Conservation (phyloP, 2,329 filamentous ascomycete genomes). For the Xylariomycetidae sp. region DNA sequence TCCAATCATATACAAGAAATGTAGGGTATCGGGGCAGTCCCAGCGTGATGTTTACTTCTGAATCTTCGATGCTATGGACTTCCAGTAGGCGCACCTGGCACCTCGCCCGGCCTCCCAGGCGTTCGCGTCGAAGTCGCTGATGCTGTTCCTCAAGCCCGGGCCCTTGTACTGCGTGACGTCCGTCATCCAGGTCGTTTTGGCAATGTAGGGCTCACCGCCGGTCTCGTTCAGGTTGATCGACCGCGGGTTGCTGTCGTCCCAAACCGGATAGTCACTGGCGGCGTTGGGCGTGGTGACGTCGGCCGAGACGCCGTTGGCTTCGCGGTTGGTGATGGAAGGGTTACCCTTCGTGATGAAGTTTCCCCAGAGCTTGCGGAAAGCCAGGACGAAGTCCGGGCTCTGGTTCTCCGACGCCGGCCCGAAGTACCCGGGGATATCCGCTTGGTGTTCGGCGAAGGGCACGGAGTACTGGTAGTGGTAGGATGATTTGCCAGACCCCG, state of each 20-base stretch:
- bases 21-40: no score
- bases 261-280: conserved; percentile 1
- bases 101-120: conserved; percentile 38
- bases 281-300: background rate
- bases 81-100: conserved; percentile 35
- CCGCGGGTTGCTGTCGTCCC: conserved; percentile 5
- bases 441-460: conserved; percentile 28
- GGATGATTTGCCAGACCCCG: conserved; percentile 19
- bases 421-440: conserved; percentile 28
- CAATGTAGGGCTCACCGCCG: conserved; percentile 17
- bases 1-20: no score
- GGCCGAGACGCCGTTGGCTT: background rate
- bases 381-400: conserved; percentile 17
- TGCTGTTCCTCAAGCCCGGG: conserved; percentile 1
- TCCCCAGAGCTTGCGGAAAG: conserved; percentile 25
- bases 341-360: conserved; percentile 33
- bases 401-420: conserved; percentile 15
- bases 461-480: conserved; percentile 41
- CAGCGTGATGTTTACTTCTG: conserved; percentile 2
- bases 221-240: conserved; percentile 20
- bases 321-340: conserved; percentile 24
- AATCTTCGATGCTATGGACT: conserved; percentile 1
- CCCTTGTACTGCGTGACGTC: conserved; percentile 2
- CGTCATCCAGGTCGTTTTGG: conserved; percentile 20
- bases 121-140: conserved; percentile 29